Percentiles rank a stretch among this genome's conserved stretches.
These are phyloP conservation scores for Teratosphaeria epicoccoides DNA, from an alignment of 2,329 filamentous ascomycete genomes.

Conservation along the genomic window DNA sequence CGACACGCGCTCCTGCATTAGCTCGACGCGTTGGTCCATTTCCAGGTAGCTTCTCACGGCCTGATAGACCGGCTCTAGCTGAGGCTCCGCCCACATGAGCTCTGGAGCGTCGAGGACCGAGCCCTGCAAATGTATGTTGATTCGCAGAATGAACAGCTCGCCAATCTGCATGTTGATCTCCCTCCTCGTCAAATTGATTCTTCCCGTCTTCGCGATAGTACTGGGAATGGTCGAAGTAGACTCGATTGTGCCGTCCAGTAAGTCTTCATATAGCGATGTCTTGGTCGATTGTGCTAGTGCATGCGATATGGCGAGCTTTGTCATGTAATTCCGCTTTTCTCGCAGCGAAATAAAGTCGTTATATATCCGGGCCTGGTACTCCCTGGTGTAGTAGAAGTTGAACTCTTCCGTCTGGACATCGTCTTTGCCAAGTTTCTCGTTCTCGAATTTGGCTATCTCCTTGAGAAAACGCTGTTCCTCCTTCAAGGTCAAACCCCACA, in stretches of 20 bases:
- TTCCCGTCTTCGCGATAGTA: conserved; percentile 84
- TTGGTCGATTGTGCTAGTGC: conserved; percentile 85
- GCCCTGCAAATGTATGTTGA: conserved; percentile 96
- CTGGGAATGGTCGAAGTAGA: conserved; percentile 86
- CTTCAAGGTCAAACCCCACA: conserved; percentile 92
- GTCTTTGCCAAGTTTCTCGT: conserved; percentile 76
- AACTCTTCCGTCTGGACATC: conserved; percentile 95
- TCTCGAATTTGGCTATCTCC: conserved; percentile 88
- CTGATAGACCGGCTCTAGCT: conserved; percentile 91
- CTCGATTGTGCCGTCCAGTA: conserved; percentile 87
- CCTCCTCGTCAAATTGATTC: conserved; percentile 73
- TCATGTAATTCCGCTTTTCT: conserved; percentile 96
- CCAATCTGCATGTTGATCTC: conserved; percentile 99
- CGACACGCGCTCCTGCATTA: conserved; percentile 80
- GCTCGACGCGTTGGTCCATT: conserved; percentile 88
- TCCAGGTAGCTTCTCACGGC: conserved; percentile 91
- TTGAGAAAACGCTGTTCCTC: conserved; percentile 88
- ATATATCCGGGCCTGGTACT: conserved; percentile 97
- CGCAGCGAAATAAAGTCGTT: conserved; percentile 96
- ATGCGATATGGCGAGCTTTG: conserved; percentile 91
- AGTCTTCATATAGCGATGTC: conserved; percentile 91
- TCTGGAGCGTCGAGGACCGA: conserved; percentile 94
- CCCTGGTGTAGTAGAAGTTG: conserved; percentile 97
- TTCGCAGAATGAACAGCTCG: conserved; percentile 92
- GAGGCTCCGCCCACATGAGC: conserved; percentile 96